Evolutionary conservation across 2,329 filamentous ascomycete species (phyloP), one percentile per base, ranked within the genome.

Genomic region (Cercospora zeae-maydis): DNA sequence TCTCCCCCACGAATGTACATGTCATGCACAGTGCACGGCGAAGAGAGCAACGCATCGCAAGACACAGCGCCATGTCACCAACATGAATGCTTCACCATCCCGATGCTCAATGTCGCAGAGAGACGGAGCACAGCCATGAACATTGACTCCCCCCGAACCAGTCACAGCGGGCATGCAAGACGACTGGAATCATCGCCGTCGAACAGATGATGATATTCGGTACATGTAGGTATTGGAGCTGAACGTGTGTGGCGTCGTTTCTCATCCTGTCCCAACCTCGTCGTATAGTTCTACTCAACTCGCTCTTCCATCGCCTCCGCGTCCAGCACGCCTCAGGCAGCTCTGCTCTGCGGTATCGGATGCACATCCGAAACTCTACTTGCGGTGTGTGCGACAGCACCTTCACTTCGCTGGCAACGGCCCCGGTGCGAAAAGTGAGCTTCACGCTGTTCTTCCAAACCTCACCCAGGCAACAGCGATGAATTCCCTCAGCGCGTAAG

Each of bases 361-460:
- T 7, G 30, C 49, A 33, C 10, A 19, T 10, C 27, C 49, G 27
- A 13, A 53, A 53, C 49, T 53, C 49, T 52, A 34, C 19, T 34
- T 53, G 49, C 49, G 49, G 49, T 53, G 49, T 33, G 49, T 31
- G 49, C 31, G 49, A 53, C 49, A 53, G 21, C 49, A 53, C 49
- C 49, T 53, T 53, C 49, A 53, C 49, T 53, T 33, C 31, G 49
- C 49, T 34, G 49, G 19, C 49, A 34, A 53, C 49, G 31, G 49
- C 4, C 49, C 5, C 31, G 24, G 47, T 52, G 21, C 7, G 21
- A 30, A 53, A 42, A 16, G 31, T 16, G 13, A 52, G 24, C 13
- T 14, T 52, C 27, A 27, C 57, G 45, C 21, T 2, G 16, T 16
- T 24, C 16, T 31, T 27, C 21, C 34, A 59, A 34, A 49, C 24